Percentiles rank a stretch among this genome's conserved stretches.
These are phyloP conservation scores for Deinandra increscens DNA, from an alignment of 129 eudicot species.

Conservation along the genomic window DNA sequence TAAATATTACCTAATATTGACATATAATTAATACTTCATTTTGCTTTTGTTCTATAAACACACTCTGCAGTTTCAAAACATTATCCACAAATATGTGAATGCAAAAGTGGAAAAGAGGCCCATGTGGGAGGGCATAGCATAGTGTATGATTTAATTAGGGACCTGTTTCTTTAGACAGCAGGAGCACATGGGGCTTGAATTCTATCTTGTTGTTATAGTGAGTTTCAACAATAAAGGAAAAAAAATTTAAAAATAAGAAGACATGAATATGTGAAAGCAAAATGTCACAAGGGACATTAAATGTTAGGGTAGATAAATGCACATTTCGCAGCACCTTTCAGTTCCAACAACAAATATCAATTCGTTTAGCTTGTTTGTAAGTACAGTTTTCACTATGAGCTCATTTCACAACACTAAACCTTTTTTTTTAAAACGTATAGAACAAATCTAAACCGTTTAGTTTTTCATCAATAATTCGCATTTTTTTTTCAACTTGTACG, in stretches of 20 bases:
- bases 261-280: slow-evolving; percentile 29
- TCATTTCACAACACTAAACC: no score
- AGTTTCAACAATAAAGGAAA: slow-evolving; percentile 12
- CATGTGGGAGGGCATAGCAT: slow-evolving; percentile 29
- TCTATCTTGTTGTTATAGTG: slow-evolving; percentile 24
- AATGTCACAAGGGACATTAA: slow-evolving; percentile 24
- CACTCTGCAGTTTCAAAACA: neutral
- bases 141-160: slow-evolving; percentile 23
- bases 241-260: neutral
- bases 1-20: neutral
- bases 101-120: slow-evolving; percentile 26
- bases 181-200: slow-evolving; percentile 37
- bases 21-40: slow-evolving; percentile 18
- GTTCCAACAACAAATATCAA: slow-evolving; percentile 19
- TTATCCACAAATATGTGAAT: slow-evolving; percentile 12
- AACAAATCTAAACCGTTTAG: no score
- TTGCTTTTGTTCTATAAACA: neutral
- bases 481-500: no score
- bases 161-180: slow-evolving; percentile 26
- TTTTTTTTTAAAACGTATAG: no score
- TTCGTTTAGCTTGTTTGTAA: neutral
- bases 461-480: no score
- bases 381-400: no score
- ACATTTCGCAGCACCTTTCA: slow-evolving; percentile 22
- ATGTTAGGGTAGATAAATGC: slow-evolving; percentile 13